These are phyloP conservation scores for Amesomyces nigricolor DNA, from an alignment of 2,329 filamentous ascomycete species.

Conservation along the genomic window DNA sequence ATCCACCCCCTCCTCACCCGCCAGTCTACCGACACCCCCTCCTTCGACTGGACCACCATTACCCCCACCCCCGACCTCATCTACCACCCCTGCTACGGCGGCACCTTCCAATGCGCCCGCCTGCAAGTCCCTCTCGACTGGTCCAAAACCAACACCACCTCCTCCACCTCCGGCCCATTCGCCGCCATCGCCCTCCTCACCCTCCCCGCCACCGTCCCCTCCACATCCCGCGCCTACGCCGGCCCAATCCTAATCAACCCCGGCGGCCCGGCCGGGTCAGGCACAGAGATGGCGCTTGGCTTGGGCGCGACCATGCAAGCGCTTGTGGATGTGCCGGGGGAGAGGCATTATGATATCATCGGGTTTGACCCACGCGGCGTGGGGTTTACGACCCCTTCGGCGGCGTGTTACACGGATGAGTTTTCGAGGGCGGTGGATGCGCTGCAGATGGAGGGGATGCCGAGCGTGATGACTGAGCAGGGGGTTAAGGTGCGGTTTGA, in stretches of 20 bases:
- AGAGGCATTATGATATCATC: slow-evolving; percentile 37
- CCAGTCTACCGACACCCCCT: not conserved
- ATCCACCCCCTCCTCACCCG: not conserved
- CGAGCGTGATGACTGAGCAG: not conserved
- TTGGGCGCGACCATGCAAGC: slow-evolving; percentile 30
- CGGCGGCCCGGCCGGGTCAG: slow-evolving; percentile 41
- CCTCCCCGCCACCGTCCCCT: slow-evolving; percentile 28
- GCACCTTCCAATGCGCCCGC: slow-evolving; percentile 35
- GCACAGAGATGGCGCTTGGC: slow-evolving; percentile 29
- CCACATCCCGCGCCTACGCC: slow-evolving; percentile 32
- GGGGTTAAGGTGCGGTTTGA: slow-evolving; percentile 1
- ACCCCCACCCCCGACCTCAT: slow-evolving; percentile 9
- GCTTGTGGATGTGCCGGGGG: slow-evolving; percentile 29
- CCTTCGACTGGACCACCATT: slow-evolving; percentile 15
- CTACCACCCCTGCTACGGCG: slow-evolving; percentile 15
- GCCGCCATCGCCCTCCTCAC: slow-evolving; percentile 35
- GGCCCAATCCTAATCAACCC: slow-evolving; percentile 41
- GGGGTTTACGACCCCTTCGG: slow-evolving; percentile 34
- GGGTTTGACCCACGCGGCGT: slow-evolving; percentile 44
- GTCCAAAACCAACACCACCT: slow-evolving; percentile 25
- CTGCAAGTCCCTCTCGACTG: slow-evolving; percentile 43
- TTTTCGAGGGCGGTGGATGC: not conserved
- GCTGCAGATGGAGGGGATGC: not conserved
- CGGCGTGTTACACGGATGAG: slow-evolving; percentile 31
- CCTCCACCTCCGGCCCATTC: slow-evolving; percentile 30